Base-by-base conservation (phyloP, 2,329 filamentous ascomycete species). In the Colletotrichum sp. region DNA sequence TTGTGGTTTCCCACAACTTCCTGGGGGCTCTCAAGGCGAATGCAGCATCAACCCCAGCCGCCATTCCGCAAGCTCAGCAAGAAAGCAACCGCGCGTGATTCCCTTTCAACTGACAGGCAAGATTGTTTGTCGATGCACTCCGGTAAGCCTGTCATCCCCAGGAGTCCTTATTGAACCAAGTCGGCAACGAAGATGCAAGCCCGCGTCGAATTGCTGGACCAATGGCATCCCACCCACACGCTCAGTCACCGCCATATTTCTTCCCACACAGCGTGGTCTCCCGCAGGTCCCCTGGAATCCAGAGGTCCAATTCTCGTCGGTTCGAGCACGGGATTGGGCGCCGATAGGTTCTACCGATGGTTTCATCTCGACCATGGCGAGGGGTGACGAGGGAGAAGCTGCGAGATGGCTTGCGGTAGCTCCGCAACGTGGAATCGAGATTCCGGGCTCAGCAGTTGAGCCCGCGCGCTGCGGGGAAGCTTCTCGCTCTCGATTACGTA, bases 141-240 rank as follows among this genome's bases (percentile, higher is more conserved):
- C 18, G 3, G 0, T 43, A 10, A 10, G 38, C 38, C 38, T 43
- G 9, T 0, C 18, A 0, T n/a, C 0, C 18, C 18, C 18, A 0
- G 5, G 38, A n/a, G 14, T 43, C 18, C 18, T 43, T 43, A 43
- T 43, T 43, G 38, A n/a, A 43, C 18, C 38, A 43, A 43, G 38
- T 43, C 38, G 38, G 38, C 38, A 43, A 43, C 38, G 38, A 43
- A 43, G 38, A 43, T n/a, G 38, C 38, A 43, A 10, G 0, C 38
- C 9, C 18, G 38, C 0, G 38, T 43, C 9, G 9, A 43, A 6
- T 0, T 43, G 18, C 18, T 4, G 5, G 38, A 43, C 0, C 8
- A 43, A 0, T n/a, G 38, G 18, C 1, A n/a, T 1, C 9, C 9
- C 38, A n/a, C 3, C 38, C 38, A 43, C 5, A 5, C 38, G 0